Base-by-base conservation (phyloP, 2,329 filamentous ascomycete genomes). In the Stemphylium vesicarium region DNA sequence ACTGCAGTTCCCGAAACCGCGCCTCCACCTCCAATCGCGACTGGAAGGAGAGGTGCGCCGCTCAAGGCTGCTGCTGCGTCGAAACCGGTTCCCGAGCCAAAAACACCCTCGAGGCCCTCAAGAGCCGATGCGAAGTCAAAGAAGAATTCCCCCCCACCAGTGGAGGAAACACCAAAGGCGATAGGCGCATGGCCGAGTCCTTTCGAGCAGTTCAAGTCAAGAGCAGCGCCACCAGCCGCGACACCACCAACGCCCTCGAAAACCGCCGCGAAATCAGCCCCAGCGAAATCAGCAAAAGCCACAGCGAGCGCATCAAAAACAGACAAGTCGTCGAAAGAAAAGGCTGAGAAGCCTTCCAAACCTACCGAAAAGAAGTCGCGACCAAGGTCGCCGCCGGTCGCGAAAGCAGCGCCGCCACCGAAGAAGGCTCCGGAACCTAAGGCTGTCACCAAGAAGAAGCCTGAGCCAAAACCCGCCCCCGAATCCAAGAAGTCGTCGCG, bases 141-240 rank as follows among this genome's bases (percentile, higher is more conserved):
- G 50, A 48, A 47, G 20, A 53, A 50, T 29, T 20, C 47, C 22
- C 43, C 32, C 15, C 24, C 46, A 5, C 35, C 42, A 24, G 53
- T 43, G 13, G 53, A 56, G 3, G 53, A 56, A 35, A 41, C 47
- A 32, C 53, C 53, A 24, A 52, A 45, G 33, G 29, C 52, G 13
- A 56, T 56, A 37, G 53, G 53, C 37, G 41, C 48, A 32, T 56
- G 53, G 53, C 53, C 53, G 15, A 56, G 53, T 26, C 48, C 53
- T 13, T 44, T 56, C 18, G 53, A 51, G 22, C 43, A 44, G 6
- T 46, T 56, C 33, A 56, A 41, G 32, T 18, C 53, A 15, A 47
- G 47, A 20, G 31, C 41, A 29, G 50, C 53, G 37, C 48, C 48
- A 24, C 37, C 52, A 50, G 40, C 39, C 22, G 15, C 39, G 16